Evolutionary conservation across 169 alveolate species (phyloP).

Genomic region (Plasmodium coatneyi): DNA sequence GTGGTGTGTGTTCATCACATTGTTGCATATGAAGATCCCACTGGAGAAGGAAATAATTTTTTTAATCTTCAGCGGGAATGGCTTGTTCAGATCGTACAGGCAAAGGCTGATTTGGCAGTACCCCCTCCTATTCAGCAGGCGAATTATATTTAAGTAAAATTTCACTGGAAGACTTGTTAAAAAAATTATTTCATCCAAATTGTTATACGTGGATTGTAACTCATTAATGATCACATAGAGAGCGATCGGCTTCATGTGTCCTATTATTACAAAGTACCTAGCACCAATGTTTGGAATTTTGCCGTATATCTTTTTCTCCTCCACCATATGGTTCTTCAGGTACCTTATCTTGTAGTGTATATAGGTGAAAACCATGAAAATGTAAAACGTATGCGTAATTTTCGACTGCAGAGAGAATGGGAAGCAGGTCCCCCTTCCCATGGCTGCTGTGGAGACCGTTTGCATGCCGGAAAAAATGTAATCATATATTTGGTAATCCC

Average conservation of each 20-base stretch:
- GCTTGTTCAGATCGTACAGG: conserved; percentile 64
- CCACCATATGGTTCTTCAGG: conserved; percentile 56
- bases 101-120: conserved; percentile 39
- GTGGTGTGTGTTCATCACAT: conserved; percentile 62
- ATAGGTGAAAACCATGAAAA: conserved; percentile 68
- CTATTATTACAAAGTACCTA: conserved; percentile 66
- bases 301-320: conserved; percentile 67
- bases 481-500: conserved; percentile 60
- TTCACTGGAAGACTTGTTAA: conserved; percentile 65
- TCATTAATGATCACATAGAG: conserved; percentile 51
- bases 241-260: conserved; percentile 61
- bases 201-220: conserved; percentile 31
- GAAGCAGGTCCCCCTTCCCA: conserved; percentile 73
- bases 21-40: conserved; percentile 70
- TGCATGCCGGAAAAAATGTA: conserved; percentile 74
- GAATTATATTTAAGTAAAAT: conserved; percentile 62
- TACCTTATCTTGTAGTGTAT: conserved; percentile 70
- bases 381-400: conserved; percentile 45
- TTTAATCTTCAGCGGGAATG: conserved; percentile 48
- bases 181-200: conserved; percentile 58
- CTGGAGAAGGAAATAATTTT: conserved; percentile 57
- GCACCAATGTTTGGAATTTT: conserved; percentile 56
- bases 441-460: conserved; percentile 69
- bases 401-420: conserved; percentile 30
- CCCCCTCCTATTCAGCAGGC: conserved; percentile 35